Evolutionary conservation across 108 stramenopile genomes (phyloP), one percentile per base, ranked within the genome.

Genomic region (Cyclotella atomus): DNA sequence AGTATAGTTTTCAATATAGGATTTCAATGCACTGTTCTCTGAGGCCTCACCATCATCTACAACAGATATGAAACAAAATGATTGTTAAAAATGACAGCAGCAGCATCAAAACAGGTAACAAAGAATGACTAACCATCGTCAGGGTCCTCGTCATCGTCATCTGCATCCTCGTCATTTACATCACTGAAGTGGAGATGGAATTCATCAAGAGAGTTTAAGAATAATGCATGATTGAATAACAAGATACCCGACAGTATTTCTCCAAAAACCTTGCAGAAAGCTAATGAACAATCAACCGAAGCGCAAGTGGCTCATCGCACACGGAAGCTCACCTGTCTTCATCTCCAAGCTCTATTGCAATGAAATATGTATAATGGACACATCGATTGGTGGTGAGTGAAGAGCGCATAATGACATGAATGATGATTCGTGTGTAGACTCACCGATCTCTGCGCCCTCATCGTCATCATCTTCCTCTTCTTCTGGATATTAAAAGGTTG

Each of bases 261-360:
- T n/a, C n/a, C n/a, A n/a, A n/a, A n/a, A n/a, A n/a, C n/a, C n/a
- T n/a, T n/a, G n/a, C n/a, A n/a, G n/a, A n/a, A n/a, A n/a, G n/a
- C n/a, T n/a, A n/a, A n/a, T n/a, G n/a, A n/a, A n/a, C n/a, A n/a
- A n/a, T n/a, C n/a, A n/a, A n/a, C n/a, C n/a, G n/a, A n/a, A n/a
- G n/a, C n/a, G n/a, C n/a, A n/a, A n/a, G n/a, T n/a, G n/a, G n/a
- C n/a, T n/a, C n/a, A n/a, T n/a, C n/a, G n/a, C n/a, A n/a, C n/a
- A n/a, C n/a, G n/a, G n/a, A n/a, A n/a, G n/a, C n/a, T 41, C n/a
- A 65, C 64, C 64, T 65, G 45, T 65, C 64, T 19, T 65, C 64
- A 3, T 29, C 28, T 30, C 64, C 64, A 1, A 65, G 64, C 6
- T 65, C 64, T n/a, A n/a, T n/a, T n/a, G n/a, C n/a, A n/a, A n/a